Percentiles rank a stretch among this genome's conserved stretches.
phyloP scores from a whole-genome alignment of 2,329 filamentous ascomycete species.

The Colletotrichum spinosum region DNA sequence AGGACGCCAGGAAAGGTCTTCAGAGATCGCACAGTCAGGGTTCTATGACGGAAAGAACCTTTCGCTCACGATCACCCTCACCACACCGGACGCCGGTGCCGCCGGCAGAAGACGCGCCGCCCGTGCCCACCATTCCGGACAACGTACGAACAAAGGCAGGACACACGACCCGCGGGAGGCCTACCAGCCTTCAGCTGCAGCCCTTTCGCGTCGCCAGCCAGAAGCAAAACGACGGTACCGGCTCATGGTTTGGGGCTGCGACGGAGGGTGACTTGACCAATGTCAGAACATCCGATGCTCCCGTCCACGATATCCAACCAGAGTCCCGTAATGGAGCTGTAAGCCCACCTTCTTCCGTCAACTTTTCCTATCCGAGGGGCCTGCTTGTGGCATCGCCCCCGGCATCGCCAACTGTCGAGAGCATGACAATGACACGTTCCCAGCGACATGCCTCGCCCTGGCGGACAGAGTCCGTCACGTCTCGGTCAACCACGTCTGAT shows the following conservation, averaged over 20 bases:
- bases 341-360: conserved; percentile 63
- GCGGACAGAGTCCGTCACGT: conserved; percentile 41
- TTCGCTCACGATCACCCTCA: conserved; percentile 76
- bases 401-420: conserved; percentile 43
- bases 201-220: conserved; percentile 67
- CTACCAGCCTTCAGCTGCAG: conserved; percentile 58
- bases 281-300: conserved; percentile 58
- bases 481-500: conserved; percentile 45
- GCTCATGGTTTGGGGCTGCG: conserved; percentile 63
- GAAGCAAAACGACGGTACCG: conserved; percentile 55
- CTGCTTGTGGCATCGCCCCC: conserved; percentile 55
- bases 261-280: conserved; percentile 56
- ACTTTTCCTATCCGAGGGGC: conserved; percentile 68
- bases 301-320: conserved; percentile 49
- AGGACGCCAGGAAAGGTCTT: conserved; percentile 59
- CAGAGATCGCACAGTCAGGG: conserved; percentile 76
- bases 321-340: conserved; percentile 56
- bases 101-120: conserved; percentile 66
- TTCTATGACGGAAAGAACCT: conserved; percentile 91
- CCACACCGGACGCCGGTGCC: conserved; percentile 56
- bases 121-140: conserved; percentile 79
- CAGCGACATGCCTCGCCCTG: conserved; percentile 41
- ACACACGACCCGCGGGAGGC: conserved; percentile 45
- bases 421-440: conserved; percentile 38
- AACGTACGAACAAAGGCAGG: conserved; percentile 48